Evolutionary conservation across 129 eudicot genomes (phyloP), one percentile per base, ranked within the genome.

Genomic region (Artemisia annua): DNA sequence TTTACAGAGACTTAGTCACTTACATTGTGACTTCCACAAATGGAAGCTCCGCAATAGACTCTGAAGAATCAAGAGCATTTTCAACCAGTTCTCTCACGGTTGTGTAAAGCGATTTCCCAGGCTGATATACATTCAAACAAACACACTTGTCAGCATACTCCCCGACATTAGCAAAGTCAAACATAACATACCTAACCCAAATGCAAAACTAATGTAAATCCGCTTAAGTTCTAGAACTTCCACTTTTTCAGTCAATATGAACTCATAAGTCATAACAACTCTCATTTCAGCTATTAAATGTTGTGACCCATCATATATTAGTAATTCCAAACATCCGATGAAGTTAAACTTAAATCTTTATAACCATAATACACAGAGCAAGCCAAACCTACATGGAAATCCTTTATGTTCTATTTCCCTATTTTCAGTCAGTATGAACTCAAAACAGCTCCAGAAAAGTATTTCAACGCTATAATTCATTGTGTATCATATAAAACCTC

Each of bases 1-100:
- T 30, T 52, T 3, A 22, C 13, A 57, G 19, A 56, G 10, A 57
- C 62, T 51, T 24, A 5, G 16, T 20, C 71, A 77, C 96, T 82
- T 70, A 91, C 99, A 95, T 95, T n/a, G 91, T 83, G 52, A 95
- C 83, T 80, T 95, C 99, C 65, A 95, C 89, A 15, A 83, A 75
- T 22, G 99, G 99, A 60, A 95, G 97, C 82, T 91, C 94, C 0
- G 96, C 87, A 79, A 95, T 80, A 19, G 99, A 88, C 81, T 95
- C 99, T 10, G 99, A 93, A 43, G 99, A 95, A 85, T 95, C 99
- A 71, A 95, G 96, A 13, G 97, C 87, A 87, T 95, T 95, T 74
- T 95, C 99, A 86, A 95, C 97, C 73, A 95, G 91, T 80, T 95
- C 99, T 72, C 99, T 80, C 73, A 95, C 97, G 11, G 99, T 95